Evolutionary conservation across 345 rosid species (phyloP).

Genomic region (Angophora floribunda): DNA sequence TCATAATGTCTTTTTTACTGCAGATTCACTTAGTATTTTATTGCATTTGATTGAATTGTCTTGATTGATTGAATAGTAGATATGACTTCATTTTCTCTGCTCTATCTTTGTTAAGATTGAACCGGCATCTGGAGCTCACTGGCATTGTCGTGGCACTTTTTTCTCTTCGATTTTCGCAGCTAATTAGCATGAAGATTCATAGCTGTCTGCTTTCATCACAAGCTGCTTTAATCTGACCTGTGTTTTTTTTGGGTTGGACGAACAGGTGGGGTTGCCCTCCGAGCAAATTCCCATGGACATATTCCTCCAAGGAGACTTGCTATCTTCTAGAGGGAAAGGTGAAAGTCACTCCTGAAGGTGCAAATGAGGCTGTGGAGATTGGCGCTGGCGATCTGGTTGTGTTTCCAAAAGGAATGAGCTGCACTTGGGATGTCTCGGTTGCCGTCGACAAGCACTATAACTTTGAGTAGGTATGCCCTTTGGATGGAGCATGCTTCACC

Average conservation of each 20-base stretch:
- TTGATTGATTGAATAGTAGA: not conserved
- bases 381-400: conserved; percentile 75
- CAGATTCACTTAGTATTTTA: not conserved
- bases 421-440: conserved; percentile 89
- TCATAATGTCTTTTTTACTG: not conserved
- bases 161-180: not conserved
- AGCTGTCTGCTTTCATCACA: not conserved
- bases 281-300: conserved; percentile 91
- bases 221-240: not conserved
- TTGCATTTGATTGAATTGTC: not conserved
- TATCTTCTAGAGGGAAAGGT: conserved; percentile 69
- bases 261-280: conserved; percentile 94
- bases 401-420: conserved; percentile 88
- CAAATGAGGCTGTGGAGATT: conserved; percentile 56
- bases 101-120: not conserved
- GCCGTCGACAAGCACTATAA: conserved; percentile 87
- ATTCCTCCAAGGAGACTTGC: conserved; percentile 62
- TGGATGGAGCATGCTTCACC: not conserved
- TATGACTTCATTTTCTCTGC: not conserved
- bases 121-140: not conserved
- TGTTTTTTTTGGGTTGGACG: not conserved
- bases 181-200: not conserved
- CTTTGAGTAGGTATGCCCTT: conserved; percentile 27
- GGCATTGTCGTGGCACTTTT: not conserved
- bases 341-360: conserved; percentile 72